These are phyloP conservation scores for Exophiala phaeomuriformis DNA, from an alignment of 2,329 filamentous ascomycete species.

Conservation along the genomic window DNA sequence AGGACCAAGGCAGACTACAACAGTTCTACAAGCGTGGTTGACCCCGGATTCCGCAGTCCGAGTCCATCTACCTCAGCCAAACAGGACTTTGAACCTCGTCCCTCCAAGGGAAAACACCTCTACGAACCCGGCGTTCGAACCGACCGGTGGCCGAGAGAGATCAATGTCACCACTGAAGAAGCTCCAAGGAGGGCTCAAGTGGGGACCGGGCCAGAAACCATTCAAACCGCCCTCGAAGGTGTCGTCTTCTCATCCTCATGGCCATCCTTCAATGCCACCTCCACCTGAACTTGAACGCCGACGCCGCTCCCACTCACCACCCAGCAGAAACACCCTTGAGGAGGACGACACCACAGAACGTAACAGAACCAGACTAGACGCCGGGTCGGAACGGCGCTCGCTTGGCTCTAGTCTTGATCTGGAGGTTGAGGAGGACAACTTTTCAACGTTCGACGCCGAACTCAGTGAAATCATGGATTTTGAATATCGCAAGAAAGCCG, in stretches of 20 bases:
- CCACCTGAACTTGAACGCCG: not conserved
- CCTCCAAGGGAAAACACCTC: not conserved
- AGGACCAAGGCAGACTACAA: not conserved
- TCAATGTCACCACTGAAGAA: not conserved
- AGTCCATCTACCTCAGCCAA: not conserved
- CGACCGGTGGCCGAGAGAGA: not conserved
- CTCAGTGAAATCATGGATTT: constrained; percentile 35
- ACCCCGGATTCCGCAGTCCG: constrained; percentile 7
- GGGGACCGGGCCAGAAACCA: constrained; percentile 10
- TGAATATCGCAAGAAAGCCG: constrained; percentile 34
- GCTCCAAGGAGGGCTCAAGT: constrained; percentile 14
- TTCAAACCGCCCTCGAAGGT: constrained; percentile 11
- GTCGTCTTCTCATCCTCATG: not conserved
- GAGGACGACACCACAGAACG: too few species aligned
- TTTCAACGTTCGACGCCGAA: constrained; percentile 15
- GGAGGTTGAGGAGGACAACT: not conserved
- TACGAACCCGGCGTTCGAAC: not conserved
- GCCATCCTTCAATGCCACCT: constrained; percentile 2
- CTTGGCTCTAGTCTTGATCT: not conserved
- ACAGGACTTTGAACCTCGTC: not conserved
- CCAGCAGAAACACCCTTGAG: too few species aligned
- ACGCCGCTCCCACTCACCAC: too few species aligned
- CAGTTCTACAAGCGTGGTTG: constrained; percentile 9
- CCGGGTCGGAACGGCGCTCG: not conserved
- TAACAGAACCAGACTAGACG: not conserved